These are phyloP conservation scores for Globisporangium sylvaticum DNA, from an alignment of 352 stramenopile genomes.

Conservation along the genomic window DNA sequence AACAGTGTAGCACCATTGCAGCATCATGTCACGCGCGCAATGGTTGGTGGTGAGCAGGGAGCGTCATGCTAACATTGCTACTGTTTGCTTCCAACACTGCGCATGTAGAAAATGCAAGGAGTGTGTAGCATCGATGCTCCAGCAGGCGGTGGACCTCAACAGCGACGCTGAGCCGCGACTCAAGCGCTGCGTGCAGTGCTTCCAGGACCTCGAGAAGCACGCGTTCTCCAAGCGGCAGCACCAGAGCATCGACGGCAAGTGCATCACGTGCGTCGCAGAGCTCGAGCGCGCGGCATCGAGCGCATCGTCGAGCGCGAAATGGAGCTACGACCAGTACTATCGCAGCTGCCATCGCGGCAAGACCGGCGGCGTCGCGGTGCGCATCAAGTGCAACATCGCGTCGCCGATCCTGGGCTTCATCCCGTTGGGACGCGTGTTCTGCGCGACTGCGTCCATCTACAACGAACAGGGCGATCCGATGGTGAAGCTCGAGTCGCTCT, in stretches of 20 bases:
- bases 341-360: constrained; percentile 69
- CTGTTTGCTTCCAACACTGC: background rate
- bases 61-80: background rate
- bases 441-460: constrained; percentile 47
- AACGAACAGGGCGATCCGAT: constrained; percentile 77
- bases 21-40: background rate
- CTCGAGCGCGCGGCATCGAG: constrained; percentile 35
- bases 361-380: constrained; percentile 57
- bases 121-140: constrained; percentile 37
- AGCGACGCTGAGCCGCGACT: constrained; percentile 23
- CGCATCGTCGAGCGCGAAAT: constrained; percentile 37
- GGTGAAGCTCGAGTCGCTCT: constrained; percentile 56
- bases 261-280: constrained; percentile 43
- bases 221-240: constrained; percentile 74
- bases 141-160: constrained; percentile 16
- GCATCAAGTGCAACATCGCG: constrained; percentile 63
- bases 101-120: constrained; percentile 48
- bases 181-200: constrained; percentile 76
- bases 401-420: constrained; percentile 60
- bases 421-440: constrained; percentile 60
- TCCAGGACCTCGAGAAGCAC: constrained; percentile 52
- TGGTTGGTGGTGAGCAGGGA: background rate
- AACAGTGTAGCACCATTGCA: background rate
- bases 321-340: constrained; percentile 61
- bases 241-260: constrained; percentile 63